Evolutionary conservation across 1,284 basidiomycete genomes (phyloP).

Genomic region (Cutaneotrichosporon mucoides): DNA sequence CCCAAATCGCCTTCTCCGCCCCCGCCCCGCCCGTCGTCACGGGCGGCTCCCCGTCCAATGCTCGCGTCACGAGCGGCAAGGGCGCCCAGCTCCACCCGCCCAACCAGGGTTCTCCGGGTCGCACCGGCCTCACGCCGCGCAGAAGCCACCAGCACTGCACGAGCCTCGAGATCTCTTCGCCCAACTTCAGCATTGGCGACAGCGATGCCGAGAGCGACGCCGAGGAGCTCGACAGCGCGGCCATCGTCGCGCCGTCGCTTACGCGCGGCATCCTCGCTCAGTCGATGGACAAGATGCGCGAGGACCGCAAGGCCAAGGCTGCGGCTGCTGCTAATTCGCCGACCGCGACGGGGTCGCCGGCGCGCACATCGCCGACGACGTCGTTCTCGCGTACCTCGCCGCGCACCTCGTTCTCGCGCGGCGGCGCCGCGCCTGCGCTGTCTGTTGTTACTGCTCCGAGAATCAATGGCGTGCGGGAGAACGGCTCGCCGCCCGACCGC

Average conservation of each 20-base stretch:
- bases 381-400: too few species aligned
- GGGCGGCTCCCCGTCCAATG: background rate
- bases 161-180: constrained; percentile 57
- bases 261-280: constrained; percentile 1
- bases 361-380: too few species aligned
- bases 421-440: background rate
- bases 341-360: too few species aligned
- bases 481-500: too few species aligned
- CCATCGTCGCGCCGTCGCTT: background rate
- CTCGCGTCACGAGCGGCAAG: too few species aligned
- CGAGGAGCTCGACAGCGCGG: constrained; percentile 46
- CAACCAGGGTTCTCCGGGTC: background rate
- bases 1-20: constrained; percentile 28
- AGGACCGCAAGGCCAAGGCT: background rate
- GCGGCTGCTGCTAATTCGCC: too few species aligned
- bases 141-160: constrained; percentile 37
- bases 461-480: too few species aligned
- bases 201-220: constrained; percentile 60
- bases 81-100: too few species aligned
- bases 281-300: constrained; percentile 2
- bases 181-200: constrained; percentile 60
- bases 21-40: constrained; percentile 18
- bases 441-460: background rate
- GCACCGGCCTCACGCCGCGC: constrained; percentile 4
- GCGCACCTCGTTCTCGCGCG: too few species aligned